These are phyloP conservation scores for Solanum chacoense DNA, from an alignment of 305 asterid species.

Conservation along the genomic window DNA sequence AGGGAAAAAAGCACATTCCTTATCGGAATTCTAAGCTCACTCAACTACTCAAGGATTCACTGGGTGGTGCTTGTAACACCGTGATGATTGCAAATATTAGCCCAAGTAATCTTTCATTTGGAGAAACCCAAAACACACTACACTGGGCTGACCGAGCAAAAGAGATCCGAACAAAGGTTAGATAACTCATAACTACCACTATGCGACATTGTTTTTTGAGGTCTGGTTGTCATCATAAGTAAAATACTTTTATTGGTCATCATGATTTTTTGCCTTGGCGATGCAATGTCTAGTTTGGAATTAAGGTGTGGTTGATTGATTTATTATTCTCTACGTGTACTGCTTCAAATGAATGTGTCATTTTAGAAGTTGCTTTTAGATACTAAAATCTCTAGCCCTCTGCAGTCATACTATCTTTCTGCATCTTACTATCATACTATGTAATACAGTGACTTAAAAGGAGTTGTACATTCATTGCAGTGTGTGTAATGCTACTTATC, in stretches of 20 bases:
- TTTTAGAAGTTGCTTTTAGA: background rate
- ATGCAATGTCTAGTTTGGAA: background rate
- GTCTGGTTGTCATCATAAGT: background rate
- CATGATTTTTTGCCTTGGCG: background rate
- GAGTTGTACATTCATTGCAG: background rate
- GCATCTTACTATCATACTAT: background rate
- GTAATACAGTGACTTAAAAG: background rate
- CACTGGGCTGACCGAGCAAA: conserved; percentile 71
- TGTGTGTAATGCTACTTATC: background rate
- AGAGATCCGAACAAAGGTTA: conserved; percentile 46
- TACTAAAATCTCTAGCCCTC: background rate
- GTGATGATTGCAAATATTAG: conserved; percentile 65
- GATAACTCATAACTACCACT: background rate
- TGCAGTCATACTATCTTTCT: background rate
- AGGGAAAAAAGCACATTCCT: conserved; percentile 60
- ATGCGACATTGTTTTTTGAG: background rate
- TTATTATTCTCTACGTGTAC: background rate
- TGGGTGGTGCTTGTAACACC: conserved; percentile 56
- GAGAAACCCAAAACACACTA: conserved; percentile 58
- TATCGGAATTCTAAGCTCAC: conserved; percentile 59
- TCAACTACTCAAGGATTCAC: conserved; percentile 53
- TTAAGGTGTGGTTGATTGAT: background rate
- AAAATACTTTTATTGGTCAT: background rate
- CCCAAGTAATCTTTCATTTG: conserved; percentile 45
- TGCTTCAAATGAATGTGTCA: background rate